These are phyloP conservation scores for Piper betle DNA, from an alignment of 164 flowering plant genomes.

Conservation along the genomic window DNA sequence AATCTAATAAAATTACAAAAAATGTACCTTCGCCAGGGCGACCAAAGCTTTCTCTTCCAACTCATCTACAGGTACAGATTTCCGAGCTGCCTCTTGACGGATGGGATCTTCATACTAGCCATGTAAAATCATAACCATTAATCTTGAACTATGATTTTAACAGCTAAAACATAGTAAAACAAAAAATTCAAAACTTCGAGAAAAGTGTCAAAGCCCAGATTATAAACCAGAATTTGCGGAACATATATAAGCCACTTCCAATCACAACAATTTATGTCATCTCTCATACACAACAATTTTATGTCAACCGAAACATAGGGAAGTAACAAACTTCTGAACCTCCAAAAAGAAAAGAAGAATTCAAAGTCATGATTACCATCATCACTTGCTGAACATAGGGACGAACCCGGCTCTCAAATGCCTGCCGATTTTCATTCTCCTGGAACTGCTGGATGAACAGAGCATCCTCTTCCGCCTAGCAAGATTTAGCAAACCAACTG, in stretches of 20 bases:
- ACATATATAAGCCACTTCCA: too few species aligned
- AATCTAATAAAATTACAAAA: background rate
- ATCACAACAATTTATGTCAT: too few species aligned
- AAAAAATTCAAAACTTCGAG: too few species aligned
- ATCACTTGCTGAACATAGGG: slow-evolving; percentile 53
- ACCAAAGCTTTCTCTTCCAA: slow-evolving; percentile 93
- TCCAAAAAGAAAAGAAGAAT: background rate
- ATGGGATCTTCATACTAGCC: slow-evolving; percentile 68
- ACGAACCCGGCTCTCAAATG: slow-evolving; percentile 41
- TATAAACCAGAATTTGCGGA: too few species aligned
- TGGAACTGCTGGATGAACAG: slow-evolving; percentile 53
- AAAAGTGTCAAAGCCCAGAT: too few species aligned
- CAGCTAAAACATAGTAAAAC: too few species aligned
- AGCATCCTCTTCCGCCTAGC: slow-evolving; percentile 84
- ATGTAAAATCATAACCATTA: background rate
- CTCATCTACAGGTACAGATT: slow-evolving; percentile 64
- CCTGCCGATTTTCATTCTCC: slow-evolving; percentile 23
- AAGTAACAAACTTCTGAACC: background rate
- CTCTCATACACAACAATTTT: background rate
- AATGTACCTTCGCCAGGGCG: slow-evolving; percentile 63
- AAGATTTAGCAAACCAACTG: background rate
- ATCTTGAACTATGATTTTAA: too few species aligned
- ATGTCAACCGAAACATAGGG: background rate
- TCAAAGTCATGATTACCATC: slow-evolving; percentile 30
- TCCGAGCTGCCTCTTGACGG: slow-evolving; percentile 69